Base-by-base conservation (phyloP, 345 rosid species). In the Pistacia vera region DNA sequence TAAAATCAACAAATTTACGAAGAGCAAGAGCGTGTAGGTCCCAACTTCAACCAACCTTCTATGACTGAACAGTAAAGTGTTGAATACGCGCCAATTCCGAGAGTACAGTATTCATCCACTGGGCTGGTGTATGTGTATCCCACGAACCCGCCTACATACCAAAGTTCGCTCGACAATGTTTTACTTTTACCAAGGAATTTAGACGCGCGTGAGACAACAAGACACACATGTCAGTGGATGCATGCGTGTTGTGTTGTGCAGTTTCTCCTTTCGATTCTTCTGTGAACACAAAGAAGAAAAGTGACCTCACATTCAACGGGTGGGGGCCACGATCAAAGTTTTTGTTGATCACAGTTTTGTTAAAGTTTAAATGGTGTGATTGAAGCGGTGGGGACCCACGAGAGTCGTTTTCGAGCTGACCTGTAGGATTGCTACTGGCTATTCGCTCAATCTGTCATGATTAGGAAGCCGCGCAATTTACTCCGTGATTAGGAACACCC, bases 401-500 rank as follows among this genome's bases (percentile, higher is more conserved):
- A 8, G 1, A 2, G 60, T 82, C 73, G n/a, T 63, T 67, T 2
- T 85, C 81, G 44, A 51, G 35, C 60, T 57, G 71, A 65, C 81
- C 81, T 74, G 88, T 74, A 11, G 11, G 60, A 78, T 79, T 67
- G 70, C 44, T 46, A 66, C 64, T n/a, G 78, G 68, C 49, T 30
- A 4, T 11, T 59, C 17, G 14, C 2, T 13, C 13, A n/a, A 56
- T 58, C 55, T 68, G 25, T 16, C n/a, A 35, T 71, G 61, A 57
- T 80, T 44, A 8, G 55, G 17, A 22, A 22, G 77, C 73, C 17
- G 82, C 86, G 81, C 84, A 73, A 81, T 64, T 86, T 11, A 36
- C 85, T 83, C 82, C 83, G 80, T 69, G 79, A 86, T 79, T 77
- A 9, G 48, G n/a, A 22, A 2, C 44, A 56, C 16, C 71, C 70